A percentile compares a stretch with the other conserved stretches of the same genome.
phyloP scores from a whole-genome alignment of 208 protist genomes.

The Trypanosoma brucei region DNA sequence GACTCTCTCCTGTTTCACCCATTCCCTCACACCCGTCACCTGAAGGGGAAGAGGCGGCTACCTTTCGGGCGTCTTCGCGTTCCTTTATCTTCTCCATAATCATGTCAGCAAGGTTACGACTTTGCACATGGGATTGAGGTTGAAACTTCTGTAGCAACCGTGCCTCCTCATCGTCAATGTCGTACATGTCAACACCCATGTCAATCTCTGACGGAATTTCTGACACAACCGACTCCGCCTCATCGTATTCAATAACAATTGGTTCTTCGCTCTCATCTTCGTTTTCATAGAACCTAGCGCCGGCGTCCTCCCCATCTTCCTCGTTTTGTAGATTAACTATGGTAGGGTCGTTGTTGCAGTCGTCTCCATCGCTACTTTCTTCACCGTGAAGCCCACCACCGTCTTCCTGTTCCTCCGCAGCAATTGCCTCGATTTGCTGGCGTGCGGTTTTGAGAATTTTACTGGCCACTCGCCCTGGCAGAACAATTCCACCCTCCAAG shows the following conservation, averaged over 20 bases:
- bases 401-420: constrained; percentile 29
- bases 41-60: constrained; percentile 2
- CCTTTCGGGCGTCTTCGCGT: constrained; percentile 53
- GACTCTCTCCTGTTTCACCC: constrained; percentile 21
- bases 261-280: constrained; percentile 52
- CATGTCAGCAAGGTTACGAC: constrained; percentile 86
- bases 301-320: constrained; percentile 3
- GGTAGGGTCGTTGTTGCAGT: background rate
- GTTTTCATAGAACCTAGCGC: constrained; percentile 26
- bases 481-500: constrained; percentile 47
- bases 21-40: constrained; percentile 8
- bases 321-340: constrained; percentile 3
- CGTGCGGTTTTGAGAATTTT: constrained; percentile 73
- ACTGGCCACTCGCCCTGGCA: constrained; percentile 67
- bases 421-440: constrained; percentile 62
- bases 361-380: constrained; percentile 1
- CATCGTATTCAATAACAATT: constrained; percentile 68
- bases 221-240: constrained; percentile 70
- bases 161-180: constrained; percentile 87
- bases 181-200: constrained; percentile 60
- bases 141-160: constrained; percentile 85
- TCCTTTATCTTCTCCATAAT: constrained; percentile 91
- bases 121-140: constrained; percentile 78
- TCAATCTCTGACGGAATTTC: constrained; percentile 79
- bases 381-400: background rate